These are phyloP conservation scores for Lasiodiplodia sp. DNA, from an alignment of 2,329 filamentous ascomycete genomes.

Conservation along the genomic window DNA sequence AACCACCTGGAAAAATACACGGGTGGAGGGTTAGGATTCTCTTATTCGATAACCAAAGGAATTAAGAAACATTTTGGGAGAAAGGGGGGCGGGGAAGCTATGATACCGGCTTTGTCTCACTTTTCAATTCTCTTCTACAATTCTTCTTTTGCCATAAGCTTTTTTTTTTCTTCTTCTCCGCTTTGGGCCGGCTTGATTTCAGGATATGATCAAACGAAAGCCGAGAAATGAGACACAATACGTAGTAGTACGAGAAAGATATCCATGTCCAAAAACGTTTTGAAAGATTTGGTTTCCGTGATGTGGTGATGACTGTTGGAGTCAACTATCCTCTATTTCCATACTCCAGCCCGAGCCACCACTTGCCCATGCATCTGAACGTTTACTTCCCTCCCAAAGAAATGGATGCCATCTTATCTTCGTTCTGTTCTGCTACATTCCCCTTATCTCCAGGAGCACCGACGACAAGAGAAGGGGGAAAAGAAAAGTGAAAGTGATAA, in stretches of 20 bases:
- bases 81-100: neutral
- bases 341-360: neutral
- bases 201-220: neutral
- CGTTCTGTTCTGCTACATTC: neutral
- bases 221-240: neutral
- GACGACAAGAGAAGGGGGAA: neutral
- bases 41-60: neutral
- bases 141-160: neutral
- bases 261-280: neutral
- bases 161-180: neutral
- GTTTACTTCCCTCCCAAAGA: neutral
- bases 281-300: neutral
- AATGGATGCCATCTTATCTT: neutral
- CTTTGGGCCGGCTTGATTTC: neutral
- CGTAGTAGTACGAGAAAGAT: neutral
- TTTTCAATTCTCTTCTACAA: neutral
- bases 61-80: neutral
- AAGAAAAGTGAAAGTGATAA: neutral
- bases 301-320: neutral
- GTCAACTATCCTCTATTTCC: neutral
- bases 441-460: neutral
- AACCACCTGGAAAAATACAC: neutral
- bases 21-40: neutral
- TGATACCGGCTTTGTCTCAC: conserved; percentile 3
- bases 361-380: neutral